phyloP scores from a whole-genome alignment of 2,329 filamentous ascomycete species.

The Fusarium sp. region DNA sequence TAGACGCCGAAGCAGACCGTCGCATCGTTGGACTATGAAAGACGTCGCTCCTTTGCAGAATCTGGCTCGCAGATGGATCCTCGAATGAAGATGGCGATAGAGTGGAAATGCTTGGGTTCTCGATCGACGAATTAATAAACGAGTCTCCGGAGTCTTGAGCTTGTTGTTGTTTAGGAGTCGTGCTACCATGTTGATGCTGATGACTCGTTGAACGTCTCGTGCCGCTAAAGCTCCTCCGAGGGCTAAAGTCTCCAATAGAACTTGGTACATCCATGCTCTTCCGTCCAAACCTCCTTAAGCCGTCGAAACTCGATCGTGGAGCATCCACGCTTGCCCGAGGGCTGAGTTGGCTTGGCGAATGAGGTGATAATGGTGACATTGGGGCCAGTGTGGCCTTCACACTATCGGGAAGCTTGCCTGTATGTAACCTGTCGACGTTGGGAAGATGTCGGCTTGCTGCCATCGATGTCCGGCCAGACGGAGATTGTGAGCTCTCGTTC shows the following conservation, averaged over 20 bases:
- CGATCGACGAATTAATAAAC: slow-evolving; percentile 77
- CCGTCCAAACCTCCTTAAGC: slow-evolving; percentile 60
- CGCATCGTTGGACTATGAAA: slow-evolving; percentile 83
- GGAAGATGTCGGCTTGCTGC: slow-evolving; percentile 47
- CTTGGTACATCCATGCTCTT: slow-evolving; percentile 66
- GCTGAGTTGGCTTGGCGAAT: slow-evolving; percentile 58
- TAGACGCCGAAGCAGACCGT: slow-evolving; percentile 59
- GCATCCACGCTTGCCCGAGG: slow-evolving; percentile 68
- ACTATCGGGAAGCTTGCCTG: slow-evolving; percentile 63
- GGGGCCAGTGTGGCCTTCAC: slow-evolving; percentile 73
- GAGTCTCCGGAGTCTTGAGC: slow-evolving; percentile 70
- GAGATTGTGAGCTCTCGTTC: slow-evolving; percentile 29
- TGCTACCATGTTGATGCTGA: slow-evolving; percentile 46
- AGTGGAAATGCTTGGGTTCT: slow-evolving; percentile 79
- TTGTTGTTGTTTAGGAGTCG: slow-evolving; percentile 57
- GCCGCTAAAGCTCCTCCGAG: slow-evolving; percentile 73
- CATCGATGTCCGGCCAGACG: slow-evolving; percentile 41
- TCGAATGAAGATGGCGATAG: slow-evolving; percentile 76
- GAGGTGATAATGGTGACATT: slow-evolving; percentile 62
- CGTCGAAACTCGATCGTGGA: slow-evolving; percentile 66
- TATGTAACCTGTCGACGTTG: slow-evolving; percentile 51
- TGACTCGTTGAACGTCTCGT: slow-evolving; percentile 65
- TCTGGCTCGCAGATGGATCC: slow-evolving; percentile 90
- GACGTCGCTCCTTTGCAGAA: slow-evolving; percentile 86
- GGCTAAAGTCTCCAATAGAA: slow-evolving; percentile 56